A percentile compares a stretch with the other conserved stretches of the same genome.
These are phyloP conservation scores for Calonectria pteridis DNA, from an alignment of 2,329 filamentous ascomycete genomes.

Conservation along the genomic window DNA sequence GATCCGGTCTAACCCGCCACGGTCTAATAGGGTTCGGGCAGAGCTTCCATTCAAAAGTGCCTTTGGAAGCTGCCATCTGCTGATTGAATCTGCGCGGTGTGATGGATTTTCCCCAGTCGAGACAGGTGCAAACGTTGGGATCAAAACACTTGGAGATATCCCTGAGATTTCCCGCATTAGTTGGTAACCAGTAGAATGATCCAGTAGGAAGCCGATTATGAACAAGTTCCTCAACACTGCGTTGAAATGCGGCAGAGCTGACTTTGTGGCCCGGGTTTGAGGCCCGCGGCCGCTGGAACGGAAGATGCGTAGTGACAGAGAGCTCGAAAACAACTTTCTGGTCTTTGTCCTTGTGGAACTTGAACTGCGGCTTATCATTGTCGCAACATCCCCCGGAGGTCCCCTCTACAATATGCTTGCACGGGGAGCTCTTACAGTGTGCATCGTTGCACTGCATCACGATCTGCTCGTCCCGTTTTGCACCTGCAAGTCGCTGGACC, in stretches of 20 bases:
- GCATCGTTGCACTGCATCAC: neutral
- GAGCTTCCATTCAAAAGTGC: conserved; percentile 12
- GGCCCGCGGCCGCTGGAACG: neutral
- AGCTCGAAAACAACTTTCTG: neutral
- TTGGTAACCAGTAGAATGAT: neutral
- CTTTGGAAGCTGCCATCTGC: neutral
- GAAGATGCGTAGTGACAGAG: conserved; percentile 13
- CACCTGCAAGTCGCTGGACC: conserved; percentile 4
- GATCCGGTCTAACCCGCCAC: conserved; percentile 1
- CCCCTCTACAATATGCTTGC: neutral
- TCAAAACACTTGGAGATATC: conserved; percentile 26
- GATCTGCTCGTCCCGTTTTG: neutral
- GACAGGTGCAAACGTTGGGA: conserved; percentile 19
- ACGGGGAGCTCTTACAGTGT: neutral
- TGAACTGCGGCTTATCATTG: conserved; percentile 1
- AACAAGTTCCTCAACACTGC: neutral
- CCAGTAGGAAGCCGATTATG: neutral
- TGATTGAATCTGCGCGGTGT: too few relatives aligned
- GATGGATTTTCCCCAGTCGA: conserved; percentile 15
- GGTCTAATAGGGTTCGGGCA: conserved; percentile 4
- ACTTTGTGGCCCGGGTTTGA: neutral
- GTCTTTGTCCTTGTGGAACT: neutral
- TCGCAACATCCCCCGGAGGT: neutral
- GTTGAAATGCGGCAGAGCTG: neutral
- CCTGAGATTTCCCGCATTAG: neutral